Conservation (phyloP, 1,284 basidiomycete genomes). For the Leccinum insolens region DNA sequence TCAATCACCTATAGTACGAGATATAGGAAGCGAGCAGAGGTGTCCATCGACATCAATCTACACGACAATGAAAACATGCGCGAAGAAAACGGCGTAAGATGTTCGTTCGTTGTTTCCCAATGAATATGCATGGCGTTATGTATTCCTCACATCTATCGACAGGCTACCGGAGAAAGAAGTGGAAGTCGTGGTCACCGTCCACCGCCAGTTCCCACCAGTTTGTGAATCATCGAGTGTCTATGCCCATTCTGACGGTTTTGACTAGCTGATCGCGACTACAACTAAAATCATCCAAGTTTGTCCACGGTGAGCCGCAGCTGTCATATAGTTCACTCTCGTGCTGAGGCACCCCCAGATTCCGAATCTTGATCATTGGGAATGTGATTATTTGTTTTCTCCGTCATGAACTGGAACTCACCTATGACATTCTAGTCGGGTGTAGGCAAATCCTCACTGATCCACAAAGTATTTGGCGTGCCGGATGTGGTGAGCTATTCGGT, state of each 20-base stretch:
- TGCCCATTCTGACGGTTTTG: background rate
- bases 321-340: background rate
- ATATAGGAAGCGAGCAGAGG: too few relatives aligned
- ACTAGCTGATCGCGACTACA: constrained; percentile 8
- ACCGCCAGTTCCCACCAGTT: background rate
- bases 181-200: constrained; percentile 14
- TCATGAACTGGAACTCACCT: too few relatives aligned
- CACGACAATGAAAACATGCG: background rate
- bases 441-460: too few relatives aligned
- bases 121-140: background rate
- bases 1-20: too few relatives aligned
- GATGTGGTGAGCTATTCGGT: too few relatives aligned
- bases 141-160: constrained; percentile 8
- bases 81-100: background rate
- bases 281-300: constrained; percentile 4
- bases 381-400: too few relatives aligned
- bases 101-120: constrained; percentile 7
- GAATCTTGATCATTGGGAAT: too few relatives aligned
- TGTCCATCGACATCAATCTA: background rate
- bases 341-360: constrained; percentile 11
- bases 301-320: constrained; percentile 8
- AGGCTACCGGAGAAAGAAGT: constrained; percentile 18
- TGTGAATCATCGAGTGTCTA: too few relatives aligned
- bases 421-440: too few relatives aligned
- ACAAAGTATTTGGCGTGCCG: too few relatives aligned